phyloP scores from a whole-genome alignment of 768 basidiomycete genomes.

The Crassisporium funariophilum region DNA sequence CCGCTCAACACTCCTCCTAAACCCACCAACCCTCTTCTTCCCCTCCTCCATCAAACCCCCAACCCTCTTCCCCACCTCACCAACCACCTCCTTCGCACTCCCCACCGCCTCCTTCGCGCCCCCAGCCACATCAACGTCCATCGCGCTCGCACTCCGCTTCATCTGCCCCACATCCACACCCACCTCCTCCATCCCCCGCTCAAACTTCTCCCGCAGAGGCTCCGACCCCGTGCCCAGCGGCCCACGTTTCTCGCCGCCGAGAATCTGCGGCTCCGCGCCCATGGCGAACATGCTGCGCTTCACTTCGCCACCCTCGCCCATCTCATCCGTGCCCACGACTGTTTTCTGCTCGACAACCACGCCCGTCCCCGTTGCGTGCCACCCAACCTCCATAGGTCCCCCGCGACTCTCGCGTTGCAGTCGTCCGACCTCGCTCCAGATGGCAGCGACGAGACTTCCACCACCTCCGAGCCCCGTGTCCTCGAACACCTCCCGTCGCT shows the following conservation, averaged over 20 bases:
- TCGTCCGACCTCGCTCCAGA: constrained; percentile 72
- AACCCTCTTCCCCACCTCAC: constrained; percentile 25
- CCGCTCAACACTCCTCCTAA: constrained; percentile 43
- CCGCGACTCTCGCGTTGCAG: constrained; percentile 41
- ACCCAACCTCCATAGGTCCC: constrained; percentile 40
- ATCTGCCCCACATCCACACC: constrained; percentile 20
- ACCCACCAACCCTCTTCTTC: constrained; percentile 38
- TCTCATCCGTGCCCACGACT: constrained; percentile 22
- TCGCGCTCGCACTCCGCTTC: constrained; percentile 5
- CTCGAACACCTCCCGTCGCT: constrained; percentile 62
- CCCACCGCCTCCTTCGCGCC: constrained; percentile 8
- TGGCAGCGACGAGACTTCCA: constrained; percentile 52
- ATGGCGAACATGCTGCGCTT: constrained; percentile 51
- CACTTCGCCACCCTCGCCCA: constrained; percentile 19
- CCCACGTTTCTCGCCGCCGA: constrained; percentile 67
- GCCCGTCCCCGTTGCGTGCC: constrained; percentile 64
- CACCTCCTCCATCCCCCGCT: constrained; percentile 31
- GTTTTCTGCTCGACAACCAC: constrained; percentile 54
- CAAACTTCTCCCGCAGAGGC: constrained; percentile 37
- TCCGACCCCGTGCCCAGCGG: constrained; percentile 59
- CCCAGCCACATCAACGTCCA: too few relatives aligned
- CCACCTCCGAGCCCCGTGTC: constrained; percentile 60
- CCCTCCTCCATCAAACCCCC: constrained; percentile 36
- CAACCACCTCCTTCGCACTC: constrained; percentile 25
- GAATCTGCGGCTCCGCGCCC: constrained; percentile 75